These are phyloP conservation scores for Saksenaea oblongispora DNA, from an alignment of 371 early-diverging fungal genomes.

Conservation along the genomic window DNA sequence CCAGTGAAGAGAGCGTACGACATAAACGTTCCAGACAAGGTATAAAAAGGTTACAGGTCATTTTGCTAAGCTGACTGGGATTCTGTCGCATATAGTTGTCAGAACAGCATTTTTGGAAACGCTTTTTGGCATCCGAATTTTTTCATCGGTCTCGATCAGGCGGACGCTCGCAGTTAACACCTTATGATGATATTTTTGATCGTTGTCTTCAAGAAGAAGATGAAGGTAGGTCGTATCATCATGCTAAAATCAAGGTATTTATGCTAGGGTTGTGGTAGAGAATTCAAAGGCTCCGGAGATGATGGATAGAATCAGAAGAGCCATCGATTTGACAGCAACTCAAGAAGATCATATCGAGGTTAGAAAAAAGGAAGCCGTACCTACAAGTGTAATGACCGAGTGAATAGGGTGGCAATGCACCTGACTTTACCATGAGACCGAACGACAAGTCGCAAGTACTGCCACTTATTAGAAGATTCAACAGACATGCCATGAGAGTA, in stretches of 20 bases:
- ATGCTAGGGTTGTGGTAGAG: conserved; percentile 14
- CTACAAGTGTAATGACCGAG: not conserved
- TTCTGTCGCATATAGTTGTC: conserved; percentile 43
- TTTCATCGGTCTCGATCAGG: conserved; percentile 82
- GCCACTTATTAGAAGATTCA: conserved; percentile 85
- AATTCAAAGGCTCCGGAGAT: conserved; percentile 51
- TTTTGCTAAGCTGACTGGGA: not conserved
- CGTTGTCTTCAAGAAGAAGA: conserved; percentile 82
- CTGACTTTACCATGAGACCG: conserved; percentile 89
- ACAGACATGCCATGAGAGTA: conserved; percentile 88
- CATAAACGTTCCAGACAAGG: conserved; percentile 82
- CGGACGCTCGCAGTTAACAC: conserved; percentile 55
- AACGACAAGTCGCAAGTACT: conserved; percentile 67
- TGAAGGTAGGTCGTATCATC: conserved; percentile 42
- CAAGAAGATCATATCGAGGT: conserved; percentile 78
- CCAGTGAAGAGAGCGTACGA: conserved; percentile 83
- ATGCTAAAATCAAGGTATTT: not conserved
- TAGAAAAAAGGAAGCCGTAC: conserved; percentile 2
- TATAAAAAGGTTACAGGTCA: conserved; percentile 19
- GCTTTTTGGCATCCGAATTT: conserved; percentile 83
- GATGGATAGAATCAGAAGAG: conserved; percentile 58
- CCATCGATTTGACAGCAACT: conserved; percentile 82
- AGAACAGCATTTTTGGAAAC: conserved; percentile 88
- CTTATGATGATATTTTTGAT: conserved; percentile 85
- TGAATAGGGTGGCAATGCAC: conserved; percentile 70